Percentiles rank a stretch among this genome's conserved stretches.
Conservation (phyloP, 352 stramenopile genomes). For the Aphanomyces cochlioides region DNA sequence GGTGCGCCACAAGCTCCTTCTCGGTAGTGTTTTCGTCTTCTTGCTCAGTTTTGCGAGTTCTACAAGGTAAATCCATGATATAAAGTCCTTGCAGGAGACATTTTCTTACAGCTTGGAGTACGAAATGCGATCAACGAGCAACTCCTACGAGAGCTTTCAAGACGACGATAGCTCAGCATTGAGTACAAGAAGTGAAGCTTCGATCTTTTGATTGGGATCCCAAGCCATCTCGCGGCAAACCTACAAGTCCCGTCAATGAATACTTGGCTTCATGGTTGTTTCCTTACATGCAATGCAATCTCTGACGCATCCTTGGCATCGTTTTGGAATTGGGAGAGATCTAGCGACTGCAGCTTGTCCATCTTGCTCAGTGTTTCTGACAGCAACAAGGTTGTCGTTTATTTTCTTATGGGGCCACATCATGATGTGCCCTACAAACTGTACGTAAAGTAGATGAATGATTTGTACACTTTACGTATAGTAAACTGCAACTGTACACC, state of each 20-base stretch:
- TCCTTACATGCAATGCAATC: not conserved
- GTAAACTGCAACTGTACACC: not conserved
- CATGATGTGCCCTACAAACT: no score
- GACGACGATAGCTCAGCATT: no score
- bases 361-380: not conserved
- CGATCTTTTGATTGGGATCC: conserved; percentile 7
- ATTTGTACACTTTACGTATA: no score
- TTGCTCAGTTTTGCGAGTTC: conserved; percentile 38
- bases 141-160: no score
- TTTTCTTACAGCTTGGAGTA: no score
- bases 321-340: not conserved
- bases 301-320: not conserved
- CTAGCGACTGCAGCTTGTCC: not conserved
- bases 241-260: not conserved
- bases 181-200: not conserved
- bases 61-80: no score
- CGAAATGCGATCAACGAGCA: no score
- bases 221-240: conserved; percentile 11
- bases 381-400: not conserved
- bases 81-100: no score
- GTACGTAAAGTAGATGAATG: no score
- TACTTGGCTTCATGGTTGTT: not conserved
- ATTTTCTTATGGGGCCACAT: not conserved
- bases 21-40: conserved; percentile 31
- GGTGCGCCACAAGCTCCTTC: conserved; percentile 37